These are phyloP conservation scores for Fusarium sororula DNA, from an alignment of 2,329 filamentous ascomycete genomes.

Conservation along the genomic window DNA sequence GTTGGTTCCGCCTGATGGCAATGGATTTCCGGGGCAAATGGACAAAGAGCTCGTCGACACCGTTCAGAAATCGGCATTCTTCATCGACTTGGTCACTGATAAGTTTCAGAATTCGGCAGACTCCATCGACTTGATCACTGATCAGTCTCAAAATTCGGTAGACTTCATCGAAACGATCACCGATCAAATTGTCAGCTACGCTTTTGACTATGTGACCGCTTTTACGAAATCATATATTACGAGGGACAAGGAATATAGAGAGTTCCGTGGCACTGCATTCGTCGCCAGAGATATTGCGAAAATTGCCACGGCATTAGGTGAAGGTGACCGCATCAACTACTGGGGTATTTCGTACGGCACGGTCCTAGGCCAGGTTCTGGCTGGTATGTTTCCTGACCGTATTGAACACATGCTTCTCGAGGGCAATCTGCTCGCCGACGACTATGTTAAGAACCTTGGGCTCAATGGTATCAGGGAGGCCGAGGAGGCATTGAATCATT, in stretches of 20 bases:
- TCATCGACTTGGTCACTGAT: too few species aligned
- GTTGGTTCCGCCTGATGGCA: background rate
- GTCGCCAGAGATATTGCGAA: slow-evolving; percentile 48
- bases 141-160: too few species aligned
- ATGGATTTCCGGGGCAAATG: fast-evolving
- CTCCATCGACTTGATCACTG: too few species aligned
- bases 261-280: background rate
- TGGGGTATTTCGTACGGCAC: slow-evolving; percentile 44
- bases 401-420: slow-evolving; percentile 33
- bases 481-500: background rate
- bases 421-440: slow-evolving; percentile 13
- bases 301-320: slow-evolving; percentile 48
- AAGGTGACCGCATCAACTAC: slow-evolving; percentile 47
- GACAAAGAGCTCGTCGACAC: fast-evolving
- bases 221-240: background rate
- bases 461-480: fast-evolving
- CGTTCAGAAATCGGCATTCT: background rate
- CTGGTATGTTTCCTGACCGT: slow-evolving; percentile 35
- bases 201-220: background rate
- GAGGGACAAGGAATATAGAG: too few species aligned
- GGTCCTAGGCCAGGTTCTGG: slow-evolving; percentile 27
- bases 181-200: background rate
- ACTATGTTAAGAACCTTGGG: background rate
- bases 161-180: too few species aligned
- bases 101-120: background rate